Evolutionary conservation across 2,329 filamentous ascomycete genomes (phyloP).

Genomic region (Fusarium anguioides): DNA sequence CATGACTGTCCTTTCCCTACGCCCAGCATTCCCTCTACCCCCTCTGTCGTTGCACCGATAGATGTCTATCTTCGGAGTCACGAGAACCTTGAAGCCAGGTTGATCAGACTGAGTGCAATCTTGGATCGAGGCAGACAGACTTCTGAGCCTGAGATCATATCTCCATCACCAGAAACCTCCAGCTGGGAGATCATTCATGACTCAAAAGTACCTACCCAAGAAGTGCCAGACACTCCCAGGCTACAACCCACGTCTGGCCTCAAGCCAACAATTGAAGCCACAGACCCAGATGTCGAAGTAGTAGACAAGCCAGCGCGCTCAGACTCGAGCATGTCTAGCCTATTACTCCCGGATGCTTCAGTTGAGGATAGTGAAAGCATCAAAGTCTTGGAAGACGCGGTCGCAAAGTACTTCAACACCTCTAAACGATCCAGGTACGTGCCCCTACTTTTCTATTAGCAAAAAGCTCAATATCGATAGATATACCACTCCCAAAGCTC

Average conservation of each 20-base stretch:
- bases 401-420: background rate
- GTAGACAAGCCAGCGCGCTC: background rate
- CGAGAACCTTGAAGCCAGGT: conserved; percentile 22
- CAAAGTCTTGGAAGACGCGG: background rate
- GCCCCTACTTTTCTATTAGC: background rate
- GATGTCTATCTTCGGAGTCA: conserved; percentile 30
- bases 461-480: background rate
- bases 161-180: background rate
- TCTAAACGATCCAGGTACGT: background rate
- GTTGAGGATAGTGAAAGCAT: background rate
- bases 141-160: background rate
- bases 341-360: background rate
- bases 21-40: conserved; percentile 6
- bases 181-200: conserved; percentile 20
- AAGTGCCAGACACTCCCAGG: background rate
- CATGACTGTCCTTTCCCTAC: conserved; percentile 17
- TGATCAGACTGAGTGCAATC: background rate
- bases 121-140: background rate
- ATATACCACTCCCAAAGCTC: background rate
- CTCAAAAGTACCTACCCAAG: background rate
- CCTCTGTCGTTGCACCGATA: conserved; percentile 12
- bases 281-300: background rate
- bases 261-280: background rate
- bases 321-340: conserved; percentile 16
- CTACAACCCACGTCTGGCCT: background rate